These are phyloP conservation scores for Coniochaeta sp. DNA, from an alignment of 2,329 filamentous ascomycete species.

Conservation along the genomic window DNA sequence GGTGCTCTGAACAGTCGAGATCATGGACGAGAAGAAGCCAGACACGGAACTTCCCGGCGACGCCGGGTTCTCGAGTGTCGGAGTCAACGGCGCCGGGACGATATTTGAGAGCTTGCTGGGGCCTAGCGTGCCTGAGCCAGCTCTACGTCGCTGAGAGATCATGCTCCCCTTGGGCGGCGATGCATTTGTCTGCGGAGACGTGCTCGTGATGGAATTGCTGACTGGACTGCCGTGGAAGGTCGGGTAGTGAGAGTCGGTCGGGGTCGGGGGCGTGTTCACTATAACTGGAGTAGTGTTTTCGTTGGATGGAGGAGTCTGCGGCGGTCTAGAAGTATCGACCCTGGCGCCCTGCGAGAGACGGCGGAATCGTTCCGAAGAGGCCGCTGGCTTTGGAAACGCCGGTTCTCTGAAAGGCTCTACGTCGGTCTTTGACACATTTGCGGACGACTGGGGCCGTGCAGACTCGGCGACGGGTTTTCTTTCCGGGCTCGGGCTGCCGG, in stretches of 20 bases:
- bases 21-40: conserved; percentile 89
- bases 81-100: conserved; percentile 65
- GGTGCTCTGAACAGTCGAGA: conserved; percentile 89
- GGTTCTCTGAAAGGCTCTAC: conserved; percentile 3
- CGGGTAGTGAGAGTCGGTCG: conserved; percentile 35
- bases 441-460: background rate
- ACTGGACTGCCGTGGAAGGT: conserved; percentile 14
- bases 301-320: conserved; percentile 39
- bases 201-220: conserved; percentile 12
- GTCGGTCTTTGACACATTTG: background rate
- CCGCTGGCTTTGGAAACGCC: conserved; percentile 5
- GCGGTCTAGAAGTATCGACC: conserved; percentile 24
- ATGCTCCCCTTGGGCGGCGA: conserved; percentile 58
- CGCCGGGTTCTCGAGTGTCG: conserved; percentile 61
- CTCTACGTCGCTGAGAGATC: conserved; percentile 59
- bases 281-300: conserved; percentile 45
- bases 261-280: conserved; percentile 61
- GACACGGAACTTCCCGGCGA: conserved; percentile 44
- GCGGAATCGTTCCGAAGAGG: conserved; percentile 15
- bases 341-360: conserved; percentile 20
- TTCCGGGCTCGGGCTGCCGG: conserved; percentile 23
- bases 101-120: conserved; percentile 86
- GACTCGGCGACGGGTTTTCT: conserved; percentile 7
- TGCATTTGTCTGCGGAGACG: conserved; percentile 34
- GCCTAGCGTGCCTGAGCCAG: conserved; percentile 47